Evolutionary conservation across 2,329 filamentous ascomycete species (phyloP).

Genomic region (Dissoconium aciculare): DNA sequence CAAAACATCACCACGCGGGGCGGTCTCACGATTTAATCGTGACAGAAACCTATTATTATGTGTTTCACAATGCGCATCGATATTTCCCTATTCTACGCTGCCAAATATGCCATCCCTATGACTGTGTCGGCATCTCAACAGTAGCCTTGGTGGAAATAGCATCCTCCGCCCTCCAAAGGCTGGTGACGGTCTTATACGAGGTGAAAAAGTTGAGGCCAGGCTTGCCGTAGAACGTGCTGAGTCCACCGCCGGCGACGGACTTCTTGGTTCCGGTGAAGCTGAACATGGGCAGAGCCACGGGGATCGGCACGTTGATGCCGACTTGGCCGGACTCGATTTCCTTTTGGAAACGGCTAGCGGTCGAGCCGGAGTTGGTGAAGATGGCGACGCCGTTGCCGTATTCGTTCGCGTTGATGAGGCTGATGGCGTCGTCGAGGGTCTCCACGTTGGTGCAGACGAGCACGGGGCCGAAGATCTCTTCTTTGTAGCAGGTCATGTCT

Average conservation of each 20-base stretch:
- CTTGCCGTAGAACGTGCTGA: constrained; percentile 88
- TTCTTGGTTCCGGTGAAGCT: constrained; percentile 55
- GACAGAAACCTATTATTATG: too few relatives aligned
- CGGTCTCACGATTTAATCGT: too few relatives aligned
- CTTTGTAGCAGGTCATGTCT: constrained; percentile 68
- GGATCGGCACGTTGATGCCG: constrained; percentile 72
- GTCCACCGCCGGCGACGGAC: constrained; percentile 78
- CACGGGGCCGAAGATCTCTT: constrained; percentile 78
- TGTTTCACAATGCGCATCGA: too few relatives aligned
- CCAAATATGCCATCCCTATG: constrained; percentile 9
- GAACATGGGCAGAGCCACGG: constrained; percentile 34
- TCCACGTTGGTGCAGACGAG: constrained; percentile 67
- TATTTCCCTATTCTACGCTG: too few relatives aligned
- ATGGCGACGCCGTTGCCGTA: constrained; percentile 79
- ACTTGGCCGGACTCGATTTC: constrained; percentile 76
- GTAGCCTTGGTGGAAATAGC: constrained; percentile 71
- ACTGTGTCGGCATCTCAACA: constrained; percentile 71
- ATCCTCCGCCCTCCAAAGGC: constrained; percentile 75
- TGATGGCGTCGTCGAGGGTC: constrained; percentile 64
- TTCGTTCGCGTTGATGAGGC: constrained; percentile 70
- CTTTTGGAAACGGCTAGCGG: constrained; percentile 62
- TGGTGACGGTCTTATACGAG: constrained; percentile 93
- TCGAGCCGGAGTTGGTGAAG: constrained; percentile 65
- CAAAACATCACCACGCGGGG: too few relatives aligned
- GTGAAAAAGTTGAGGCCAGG: constrained; percentile 91